A percentile compares a stretch with the other conserved stretches of the same genome.
phyloP scores from a whole-genome alignment of 257 asterid genomes.

The Primulina tabacum region DNA sequence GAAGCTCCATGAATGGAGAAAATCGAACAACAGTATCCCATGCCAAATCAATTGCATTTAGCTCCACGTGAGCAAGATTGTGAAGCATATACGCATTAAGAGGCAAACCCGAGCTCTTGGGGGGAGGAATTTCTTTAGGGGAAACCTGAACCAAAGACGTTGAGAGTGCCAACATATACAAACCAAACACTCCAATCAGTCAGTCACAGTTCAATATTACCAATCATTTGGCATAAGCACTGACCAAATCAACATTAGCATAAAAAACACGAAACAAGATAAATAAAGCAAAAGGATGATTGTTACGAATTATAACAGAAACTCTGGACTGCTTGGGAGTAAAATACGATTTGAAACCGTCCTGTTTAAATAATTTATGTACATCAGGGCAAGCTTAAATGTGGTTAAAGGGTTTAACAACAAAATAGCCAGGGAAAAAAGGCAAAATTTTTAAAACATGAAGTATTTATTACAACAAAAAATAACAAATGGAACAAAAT shows the following conservation, averaged over 20 bases:
- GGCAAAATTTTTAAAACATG: neutral
- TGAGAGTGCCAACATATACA: conserved; percentile 1
- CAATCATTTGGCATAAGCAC: neutral
- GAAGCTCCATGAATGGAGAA: conserved; percentile 60
- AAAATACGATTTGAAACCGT: too few relatives aligned
- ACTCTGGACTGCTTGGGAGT: neutral
- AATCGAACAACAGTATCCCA: conserved; percentile 99
- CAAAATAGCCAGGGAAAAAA: neutral
- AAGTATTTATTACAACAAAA: neutral
- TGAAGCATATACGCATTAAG: conserved; percentile 93
- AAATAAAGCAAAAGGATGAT: neutral
- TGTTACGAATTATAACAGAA: too few relatives aligned
- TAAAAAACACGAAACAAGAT: neutral
- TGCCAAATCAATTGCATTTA: conserved; percentile 93
- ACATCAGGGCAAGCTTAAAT: neutral
- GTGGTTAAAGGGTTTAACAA: neutral
- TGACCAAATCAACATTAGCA: neutral
- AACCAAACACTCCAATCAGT: neutral
- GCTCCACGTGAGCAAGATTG: conserved; percentile 94
- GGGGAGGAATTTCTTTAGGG: conserved; percentile 83
- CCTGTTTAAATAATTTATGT: too few relatives aligned
- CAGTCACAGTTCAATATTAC: neutral
- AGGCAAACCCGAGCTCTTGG: conserved; percentile 67
- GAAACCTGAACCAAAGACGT: conserved; percentile 55
- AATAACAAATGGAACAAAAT: neutral